Evolutionary conservation across 257 asterid genomes (phyloP), one percentile per base, ranked within the genome.

Genomic region (Solanum lycopersicoides): DNA sequence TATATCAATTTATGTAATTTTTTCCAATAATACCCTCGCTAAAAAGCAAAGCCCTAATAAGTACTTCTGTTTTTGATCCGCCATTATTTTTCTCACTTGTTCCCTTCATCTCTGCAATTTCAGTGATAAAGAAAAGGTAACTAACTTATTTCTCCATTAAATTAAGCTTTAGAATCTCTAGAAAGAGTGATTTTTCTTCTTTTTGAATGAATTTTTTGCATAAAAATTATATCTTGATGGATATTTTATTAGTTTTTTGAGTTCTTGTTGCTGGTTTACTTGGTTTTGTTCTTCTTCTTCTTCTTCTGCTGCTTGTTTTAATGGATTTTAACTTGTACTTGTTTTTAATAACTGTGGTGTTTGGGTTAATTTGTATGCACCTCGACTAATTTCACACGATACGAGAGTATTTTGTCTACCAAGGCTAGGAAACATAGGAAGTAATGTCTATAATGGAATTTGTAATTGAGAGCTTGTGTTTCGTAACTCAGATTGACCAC

Each of bases 11-110:
- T n/a, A n/a, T n/a, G n/a, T n/a, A n/a, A n/a, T n/a, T n/a, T n/a
- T n/a, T 74, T 74, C 34, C 82, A 21, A 39, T 21, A 74, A 37
- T 74, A 12, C 82, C 82, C 82, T 74, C 21, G 41, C 20, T 39
- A 74, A 21, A 74, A 56, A 56, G 65, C n/a, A 56, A 56, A 74
- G 82, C 82, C 82, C 82, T 74, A 74, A 21, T 20, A 30, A 12
- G 5, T 69, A 13, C 41, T 37, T 0, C 44, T 72, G 9, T 18
- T 8, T 6, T 72, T 16, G 1, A 3, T 73, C n/a, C 50, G 0
- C 82, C 25, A n/a, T n/a, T 25, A 11, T n/a, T 65, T 23, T 0
- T 23, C 0, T 13, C 37, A 28, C 74, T 28, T 71, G 12, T 71
- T 72, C 18, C 14, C 8, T 72, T 0, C 79, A 18, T 72, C 50